phyloP scores from a whole-genome alignment of 169 alveolate genomes.

The Miamiensis avidus region DNA sequence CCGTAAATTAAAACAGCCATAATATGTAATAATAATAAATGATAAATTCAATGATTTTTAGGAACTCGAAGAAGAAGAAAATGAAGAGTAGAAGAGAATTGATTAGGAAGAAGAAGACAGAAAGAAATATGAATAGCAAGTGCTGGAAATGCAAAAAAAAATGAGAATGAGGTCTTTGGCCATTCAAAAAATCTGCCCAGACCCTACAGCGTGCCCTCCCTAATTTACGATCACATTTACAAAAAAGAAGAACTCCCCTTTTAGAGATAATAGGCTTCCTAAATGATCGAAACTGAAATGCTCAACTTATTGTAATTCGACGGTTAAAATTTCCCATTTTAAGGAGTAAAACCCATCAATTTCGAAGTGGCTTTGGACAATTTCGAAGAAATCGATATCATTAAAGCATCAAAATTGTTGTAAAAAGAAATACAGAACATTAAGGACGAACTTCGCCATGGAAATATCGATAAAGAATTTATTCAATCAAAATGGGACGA shows the following conservation, averaged over 20 bases:
- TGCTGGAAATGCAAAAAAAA: constrained; percentile 25
- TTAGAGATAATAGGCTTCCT: constrained; percentile 19
- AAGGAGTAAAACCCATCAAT: constrained; percentile 22
- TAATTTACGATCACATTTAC: constrained; percentile 19
- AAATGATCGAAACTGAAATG: constrained; percentile 40
- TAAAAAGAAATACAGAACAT: constrained; percentile 7
- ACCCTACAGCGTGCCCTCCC: constrained; percentile 32
- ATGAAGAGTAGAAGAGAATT: constrained; percentile 39
- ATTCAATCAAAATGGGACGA: constrained; percentile 6
- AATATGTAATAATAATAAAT: constrained; percentile 49
- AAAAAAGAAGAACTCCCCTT: constrained; percentile 14
- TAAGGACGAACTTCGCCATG: constrained; percentile 14
- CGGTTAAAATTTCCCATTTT: constrained; percentile 33
- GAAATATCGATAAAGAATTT: constrained; percentile 17
- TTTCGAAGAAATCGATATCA: constrained; percentile 8
- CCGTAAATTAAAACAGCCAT: constrained; percentile 50
- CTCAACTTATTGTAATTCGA: constrained; percentile 28
- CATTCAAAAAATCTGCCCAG: constrained; percentile 49
- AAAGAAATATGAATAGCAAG: neutral
- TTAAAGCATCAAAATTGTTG: constrained; percentile 8
- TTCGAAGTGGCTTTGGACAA: neutral
- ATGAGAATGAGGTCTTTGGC: constrained; percentile 42
- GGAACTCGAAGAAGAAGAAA: constrained; percentile 42
- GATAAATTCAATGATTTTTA: constrained; percentile 20
- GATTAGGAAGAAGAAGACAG: constrained; percentile 41